A percentile compares a stretch with the other conserved stretches of the same genome.
These are phyloP conservation scores for Acephala macrosclerotiorum DNA, from an alignment of 2,329 filamentous ascomycete species.

Conservation along the genomic window DNA sequence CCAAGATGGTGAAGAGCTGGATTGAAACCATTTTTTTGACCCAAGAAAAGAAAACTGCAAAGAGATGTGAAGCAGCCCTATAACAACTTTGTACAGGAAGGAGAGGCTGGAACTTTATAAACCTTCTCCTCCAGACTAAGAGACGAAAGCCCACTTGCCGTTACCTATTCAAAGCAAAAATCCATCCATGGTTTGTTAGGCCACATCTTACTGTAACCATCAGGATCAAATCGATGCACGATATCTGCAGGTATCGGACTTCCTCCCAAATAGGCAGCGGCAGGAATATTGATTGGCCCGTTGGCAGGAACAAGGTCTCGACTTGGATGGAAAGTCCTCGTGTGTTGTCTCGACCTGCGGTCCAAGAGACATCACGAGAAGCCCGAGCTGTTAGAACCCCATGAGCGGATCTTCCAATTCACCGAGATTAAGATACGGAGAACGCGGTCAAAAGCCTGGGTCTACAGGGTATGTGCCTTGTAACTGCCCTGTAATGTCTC, in stretches of 20 bases:
- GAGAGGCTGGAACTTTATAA: not conserved
- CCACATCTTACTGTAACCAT: not conserved
- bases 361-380: not conserved
- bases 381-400: not conserved
- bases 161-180: not conserved
- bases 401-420: not conserved
- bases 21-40: no score
- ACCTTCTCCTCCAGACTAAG: not conserved
- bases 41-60: no score
- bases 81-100: no score
- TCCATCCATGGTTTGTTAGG: not conserved
- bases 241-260: not conserved
- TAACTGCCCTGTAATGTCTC: no score
- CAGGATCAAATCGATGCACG: not conserved
- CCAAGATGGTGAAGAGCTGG: not conserved
- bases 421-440: conserved; percentile 1
- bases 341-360: not conserved
- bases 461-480: no score
- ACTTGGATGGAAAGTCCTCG: not conserved
- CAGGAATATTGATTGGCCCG: not conserved
- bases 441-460: no score
- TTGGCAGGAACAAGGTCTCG: not conserved
- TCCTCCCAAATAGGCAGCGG: not conserved
- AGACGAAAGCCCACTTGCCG: not conserved
- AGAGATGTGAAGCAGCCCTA: no score